Base-by-base conservation (phyloP, 495 filamentous ascomycete genomes). In the Physcia stellaris region DNA sequence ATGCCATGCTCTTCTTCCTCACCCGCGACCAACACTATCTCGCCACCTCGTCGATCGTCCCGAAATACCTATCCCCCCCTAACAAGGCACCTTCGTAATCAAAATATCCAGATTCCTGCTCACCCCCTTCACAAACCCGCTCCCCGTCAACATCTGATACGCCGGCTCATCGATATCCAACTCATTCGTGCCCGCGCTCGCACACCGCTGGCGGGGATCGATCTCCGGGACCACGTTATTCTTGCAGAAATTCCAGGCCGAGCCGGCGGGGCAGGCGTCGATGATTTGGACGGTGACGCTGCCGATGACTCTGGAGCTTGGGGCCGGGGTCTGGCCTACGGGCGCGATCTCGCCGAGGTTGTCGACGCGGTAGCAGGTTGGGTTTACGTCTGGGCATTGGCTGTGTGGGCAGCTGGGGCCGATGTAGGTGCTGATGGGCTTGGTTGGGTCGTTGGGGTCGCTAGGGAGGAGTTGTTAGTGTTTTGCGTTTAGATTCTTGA, bases 161-260 rank as follows among this genome's bases (percentile, higher is more conserved):
- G 38, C 43, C 5, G 15, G 19, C 20, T 41, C 40, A 24, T 46
- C 39, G 13, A 46, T 41, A 16, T 46, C 43, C 19, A 46, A 29
- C 18, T 27, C 29, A 10, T 46, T 37, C n/a, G 43, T 46, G 3
- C 19, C 36, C 11, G 30, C 17, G n/a, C 13, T 17, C 12, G 19
- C 29, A n/a, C 40, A 42, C 17, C 28, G 37, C 15, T 32, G 12
- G 4, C 12, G n/a, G 3, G 22, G 35, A n/a, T 37, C 35, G n/a
- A n/a, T n/a, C 10, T 42, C 27, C 12, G 39, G 20, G 13, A 32
- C 30, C 10, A 42, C 32, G 23, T 39, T 18, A 13, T 36, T 41
- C 22, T 45, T 47, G 24, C 45, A 48, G 22, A 37, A 48, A 28
- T 48, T 48, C 24, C 28, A 40, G 5, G 45, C 45, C n/a, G 28